Evolutionary conservation across 129 eudicot genomes (phyloP).

Genomic region (Centaurea solstitialis): DNA sequence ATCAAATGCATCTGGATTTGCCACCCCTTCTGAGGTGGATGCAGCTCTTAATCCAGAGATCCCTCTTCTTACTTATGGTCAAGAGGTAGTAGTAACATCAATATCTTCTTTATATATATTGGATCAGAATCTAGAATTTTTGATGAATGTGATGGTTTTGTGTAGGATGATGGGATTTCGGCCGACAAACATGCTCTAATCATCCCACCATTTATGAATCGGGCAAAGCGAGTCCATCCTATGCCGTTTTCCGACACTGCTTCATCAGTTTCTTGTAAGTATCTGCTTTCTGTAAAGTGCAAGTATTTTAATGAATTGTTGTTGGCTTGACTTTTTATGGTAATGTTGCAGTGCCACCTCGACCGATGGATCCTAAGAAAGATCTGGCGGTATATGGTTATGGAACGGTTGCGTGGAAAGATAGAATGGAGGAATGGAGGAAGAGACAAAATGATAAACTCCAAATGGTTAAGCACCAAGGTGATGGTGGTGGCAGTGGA

Average conservation of each 20-base stretch:
- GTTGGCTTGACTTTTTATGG: background rate
- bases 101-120: background rate
- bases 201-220: conserved; percentile 73
- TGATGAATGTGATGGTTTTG: conserved; percentile 21
- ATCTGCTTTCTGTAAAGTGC: conserved; percentile 3
- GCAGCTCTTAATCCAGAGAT: conserved; percentile 55
- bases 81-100: conserved; percentile 58
- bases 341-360: conserved; percentile 68
- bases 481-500: conserved; percentile 49
- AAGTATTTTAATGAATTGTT: background rate
- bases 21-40: conserved; percentile 64
- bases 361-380: conserved; percentile 97
- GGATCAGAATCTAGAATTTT: background rate
- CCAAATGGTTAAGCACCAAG: conserved; percentile 83
- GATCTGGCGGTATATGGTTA: conserved; percentile 96
- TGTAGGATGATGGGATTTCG: conserved; percentile 84
- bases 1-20: conserved; percentile 59
- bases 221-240: conserved; percentile 85
- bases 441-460: conserved; percentile 81
- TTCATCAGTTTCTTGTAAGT: conserved; percentile 74
- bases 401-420: conserved; percentile 98
- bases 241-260: conserved; percentile 63
- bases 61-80: conserved; percentile 92
- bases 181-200: conserved; percentile 95
- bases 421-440: conserved; percentile 98